Conservation (phyloP, 2,329 filamentous ascomycete genomes). For the Cercospora nicotianae region DNA sequence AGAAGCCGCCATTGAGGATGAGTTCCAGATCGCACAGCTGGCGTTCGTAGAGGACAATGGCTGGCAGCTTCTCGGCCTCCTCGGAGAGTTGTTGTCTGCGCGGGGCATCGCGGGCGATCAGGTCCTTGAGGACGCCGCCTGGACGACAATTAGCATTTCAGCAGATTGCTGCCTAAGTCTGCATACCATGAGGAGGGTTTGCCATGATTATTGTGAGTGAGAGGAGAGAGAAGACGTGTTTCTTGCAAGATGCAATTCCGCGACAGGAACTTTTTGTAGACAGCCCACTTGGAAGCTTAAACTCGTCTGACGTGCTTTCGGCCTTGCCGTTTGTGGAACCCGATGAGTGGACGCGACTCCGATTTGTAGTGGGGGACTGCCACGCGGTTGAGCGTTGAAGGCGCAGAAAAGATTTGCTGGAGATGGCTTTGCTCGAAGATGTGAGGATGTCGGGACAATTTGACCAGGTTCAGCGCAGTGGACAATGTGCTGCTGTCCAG, state of each 20-base stretch:
- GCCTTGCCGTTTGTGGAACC: conserved; percentile 4
- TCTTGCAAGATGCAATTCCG: background rate
- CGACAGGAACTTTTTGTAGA: conserved; percentile 11
- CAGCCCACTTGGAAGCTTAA: conserved; percentile 9
- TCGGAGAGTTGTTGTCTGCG: conserved; percentile 74
- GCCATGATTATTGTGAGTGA: conserved; percentile 43
- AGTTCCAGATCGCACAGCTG: conserved; percentile 97
- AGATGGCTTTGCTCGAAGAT: background rate
- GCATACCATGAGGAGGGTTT: conserved; percentile 53
- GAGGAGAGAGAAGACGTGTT: background rate
- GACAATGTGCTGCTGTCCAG: background rate
- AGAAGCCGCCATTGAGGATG: conserved; percentile 97
- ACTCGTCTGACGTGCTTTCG: conserved; percentile 10
- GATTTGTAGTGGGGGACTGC: background rate
- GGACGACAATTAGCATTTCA: conserved; percentile 1
- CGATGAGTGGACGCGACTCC: background rate
- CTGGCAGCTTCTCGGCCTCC: conserved; percentile 84
- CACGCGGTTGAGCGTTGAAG: background rate
- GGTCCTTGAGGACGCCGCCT: conserved; percentile 96
- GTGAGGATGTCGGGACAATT: background rate
- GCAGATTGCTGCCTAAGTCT: background rate
- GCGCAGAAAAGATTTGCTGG: background rate
- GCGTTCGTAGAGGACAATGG: conserved; percentile 82
- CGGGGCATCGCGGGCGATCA: conserved; percentile 87
- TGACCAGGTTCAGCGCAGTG: background rate